These are phyloP conservation scores for Volutella citrinella DNA, from an alignment of 2,329 filamentous ascomycete species.

Conservation along the genomic window DNA sequence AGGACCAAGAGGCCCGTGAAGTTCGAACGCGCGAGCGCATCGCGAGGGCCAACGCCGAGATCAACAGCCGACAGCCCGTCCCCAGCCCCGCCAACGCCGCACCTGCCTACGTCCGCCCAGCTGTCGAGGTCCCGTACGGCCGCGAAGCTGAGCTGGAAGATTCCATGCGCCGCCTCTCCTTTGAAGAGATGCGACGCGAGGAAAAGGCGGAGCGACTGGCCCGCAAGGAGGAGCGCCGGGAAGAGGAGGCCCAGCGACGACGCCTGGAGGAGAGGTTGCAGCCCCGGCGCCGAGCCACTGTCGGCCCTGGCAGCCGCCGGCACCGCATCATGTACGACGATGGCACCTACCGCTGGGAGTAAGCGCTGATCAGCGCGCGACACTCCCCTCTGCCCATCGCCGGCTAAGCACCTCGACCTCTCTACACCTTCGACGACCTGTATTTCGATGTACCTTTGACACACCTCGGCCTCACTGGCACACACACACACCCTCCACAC, in stretches of 20 bases:
- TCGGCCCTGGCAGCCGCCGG: constrained; percentile 34
- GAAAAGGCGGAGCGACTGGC: constrained; percentile 26
- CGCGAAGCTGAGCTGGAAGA: constrained; percentile 33
- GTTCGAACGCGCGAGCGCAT: constrained; percentile 32
- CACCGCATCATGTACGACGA: constrained; percentile 36
- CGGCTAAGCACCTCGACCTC: no score
- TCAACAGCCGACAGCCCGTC: constrained; percentile 35
- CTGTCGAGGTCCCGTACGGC: constrained; percentile 19
- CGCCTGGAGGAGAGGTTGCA: constrained; percentile 41
- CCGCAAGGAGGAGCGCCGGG: constrained; percentile 27
- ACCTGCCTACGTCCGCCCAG: constrained; percentile 20
- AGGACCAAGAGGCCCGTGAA: constrained; percentile 26
- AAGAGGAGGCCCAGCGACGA: constrained; percentile 37
- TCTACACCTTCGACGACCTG: constrained; percentile 10
- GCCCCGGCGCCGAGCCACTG: constrained; percentile 34
- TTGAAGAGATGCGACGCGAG: constrained; percentile 31
- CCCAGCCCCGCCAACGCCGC: constrained; percentile 20
- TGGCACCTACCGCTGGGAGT: constrained; percentile 39
- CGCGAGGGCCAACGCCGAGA: constrained; percentile 40
- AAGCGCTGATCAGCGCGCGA: no score
- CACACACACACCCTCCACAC: no score
- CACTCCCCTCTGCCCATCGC: no score
- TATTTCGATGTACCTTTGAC: no score
- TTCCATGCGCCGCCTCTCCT: constrained; percentile 29
- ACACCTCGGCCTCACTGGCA: no score